Percentiles rank a stretch among this genome's conserved stretches.
Conservation (phyloP, 2,329 filamentous ascomycete species). For the Acrodontium crateriforme region DNA sequence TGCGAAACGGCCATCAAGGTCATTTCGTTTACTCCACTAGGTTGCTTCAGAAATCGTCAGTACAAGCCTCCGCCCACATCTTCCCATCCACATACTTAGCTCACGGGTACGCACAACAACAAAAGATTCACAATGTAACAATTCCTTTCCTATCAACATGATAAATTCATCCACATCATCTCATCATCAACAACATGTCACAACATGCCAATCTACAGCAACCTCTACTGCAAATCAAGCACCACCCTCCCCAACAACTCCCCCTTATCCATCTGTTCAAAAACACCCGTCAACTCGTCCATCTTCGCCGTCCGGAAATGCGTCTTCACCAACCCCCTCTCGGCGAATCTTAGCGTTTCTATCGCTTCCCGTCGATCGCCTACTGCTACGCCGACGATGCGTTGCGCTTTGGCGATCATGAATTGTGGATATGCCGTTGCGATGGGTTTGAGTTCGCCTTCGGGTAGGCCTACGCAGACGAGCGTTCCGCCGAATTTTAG, state of each 20-base stretch:
- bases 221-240: conserved; percentile 33
- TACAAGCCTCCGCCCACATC: too few species aligned
- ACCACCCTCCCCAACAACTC: conserved; percentile 35
- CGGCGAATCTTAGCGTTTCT: conserved; percentile 34
- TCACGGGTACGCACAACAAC: too few species aligned
- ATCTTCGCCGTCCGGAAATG: conserved; percentile 33
- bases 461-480: conserved; percentile 33
- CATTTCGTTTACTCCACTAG: too few species aligned
- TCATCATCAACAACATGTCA: too few species aligned
- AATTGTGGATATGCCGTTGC: conserved; percentile 26
- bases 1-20: too few species aligned
- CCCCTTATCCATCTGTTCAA: conserved; percentile 33
- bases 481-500: conserved; percentile 32
- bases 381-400: conserved; percentile 33
- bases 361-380: conserved; percentile 35
- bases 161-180: too few species aligned
- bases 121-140: too few species aligned
- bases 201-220: too few species aligned
- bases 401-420: conserved; percentile 29
- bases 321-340: conserved; percentile 32
- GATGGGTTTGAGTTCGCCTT: conserved; percentile 34
- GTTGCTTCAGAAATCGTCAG: too few species aligned
- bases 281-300: conserved; percentile 32
- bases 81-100: too few species aligned
- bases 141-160: too few species aligned